Evolutionary conservation across 163 green algal species (phyloP).

Genomic region (Trebouxiophyceae sp.): DNA sequence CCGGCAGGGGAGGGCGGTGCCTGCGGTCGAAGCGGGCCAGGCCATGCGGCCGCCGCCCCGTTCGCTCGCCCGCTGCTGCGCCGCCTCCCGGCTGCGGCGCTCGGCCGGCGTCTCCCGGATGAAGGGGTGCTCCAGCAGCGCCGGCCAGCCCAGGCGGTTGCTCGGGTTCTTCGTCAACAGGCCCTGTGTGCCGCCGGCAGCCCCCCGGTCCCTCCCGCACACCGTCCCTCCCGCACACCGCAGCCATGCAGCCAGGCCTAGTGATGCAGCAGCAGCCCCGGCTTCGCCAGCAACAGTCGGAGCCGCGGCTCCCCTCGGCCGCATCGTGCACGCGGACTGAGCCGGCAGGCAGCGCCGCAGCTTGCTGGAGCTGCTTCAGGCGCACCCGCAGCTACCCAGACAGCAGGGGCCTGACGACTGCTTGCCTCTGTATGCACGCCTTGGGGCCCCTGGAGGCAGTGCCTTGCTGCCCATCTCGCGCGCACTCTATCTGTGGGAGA

Average conservation of each 20-base stretch:
- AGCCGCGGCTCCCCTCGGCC: neutral
- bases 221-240: too few species aligned
- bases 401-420: neutral
- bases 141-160: constrained; percentile 83
- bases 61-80: too few species aligned
- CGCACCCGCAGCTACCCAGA: neutral
- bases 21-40: too few species aligned
- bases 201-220: too few species aligned
- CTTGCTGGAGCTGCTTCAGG: neutral
- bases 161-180: constrained; percentile 86
- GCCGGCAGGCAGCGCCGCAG: neutral
- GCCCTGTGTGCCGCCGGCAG: constrained; percentile 54
- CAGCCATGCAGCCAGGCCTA: too few species aligned
- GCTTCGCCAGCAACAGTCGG: neutral
- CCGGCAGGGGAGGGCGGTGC: too few species aligned
- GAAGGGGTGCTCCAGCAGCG: constrained; percentile 93
- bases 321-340: too few species aligned
- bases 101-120: constrained; percentile 72
- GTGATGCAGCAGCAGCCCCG: too few species aligned
- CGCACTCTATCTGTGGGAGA: too few species aligned
- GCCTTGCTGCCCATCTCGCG: too few species aligned
- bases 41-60: constrained; percentile 2
- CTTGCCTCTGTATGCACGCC: neutral
- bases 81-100: neutral
- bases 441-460: too few species aligned